Evolutionary conservation across 2,329 filamentous ascomycete species (phyloP).

Genomic region (Cucurbitaria berberidis): DNA sequence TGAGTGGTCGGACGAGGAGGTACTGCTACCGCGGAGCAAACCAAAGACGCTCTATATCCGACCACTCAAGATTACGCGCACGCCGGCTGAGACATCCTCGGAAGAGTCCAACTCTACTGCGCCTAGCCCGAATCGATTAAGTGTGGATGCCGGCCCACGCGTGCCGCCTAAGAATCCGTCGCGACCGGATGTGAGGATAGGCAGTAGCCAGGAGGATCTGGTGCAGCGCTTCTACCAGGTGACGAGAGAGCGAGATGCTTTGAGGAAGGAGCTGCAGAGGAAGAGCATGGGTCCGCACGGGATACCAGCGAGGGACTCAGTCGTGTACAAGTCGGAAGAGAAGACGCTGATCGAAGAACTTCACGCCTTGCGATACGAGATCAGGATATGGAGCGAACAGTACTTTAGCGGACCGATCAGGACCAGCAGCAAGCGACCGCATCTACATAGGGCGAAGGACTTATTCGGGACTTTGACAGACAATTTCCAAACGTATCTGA

Average conservation of each 20-base stretch:
- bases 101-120: constrained; percentile 33
- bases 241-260: constrained; percentile 46
- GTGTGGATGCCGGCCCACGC: constrained; percentile 31
- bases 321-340: constrained; percentile 45
- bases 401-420: constrained; percentile 41
- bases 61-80: constrained; percentile 29
- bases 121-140: constrained; percentile 27
- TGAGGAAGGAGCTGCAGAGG: constrained; percentile 45
- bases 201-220: constrained; percentile 46
- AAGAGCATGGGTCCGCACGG: constrained; percentile 41
- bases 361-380: constrained; percentile 42
- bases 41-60: constrained; percentile 39
- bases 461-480: constrained; percentile 44
- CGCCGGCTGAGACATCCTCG: constrained; percentile 32
- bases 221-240: constrained; percentile 47
- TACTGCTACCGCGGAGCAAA: constrained; percentile 41
- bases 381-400: constrained; percentile 44
- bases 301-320: constrained; percentile 31
- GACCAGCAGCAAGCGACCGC: constrained; percentile 37
- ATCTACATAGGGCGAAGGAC: constrained; percentile 40
- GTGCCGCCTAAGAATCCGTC: constrained; percentile 47
- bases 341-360: constrained; percentile 46
- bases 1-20: constrained; percentile 48
- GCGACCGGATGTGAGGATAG: constrained; percentile 36
- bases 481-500: constrained; percentile 43